Conservation (phyloP, 306 rosid genomes). For the Calophaca sinica region DNA sequence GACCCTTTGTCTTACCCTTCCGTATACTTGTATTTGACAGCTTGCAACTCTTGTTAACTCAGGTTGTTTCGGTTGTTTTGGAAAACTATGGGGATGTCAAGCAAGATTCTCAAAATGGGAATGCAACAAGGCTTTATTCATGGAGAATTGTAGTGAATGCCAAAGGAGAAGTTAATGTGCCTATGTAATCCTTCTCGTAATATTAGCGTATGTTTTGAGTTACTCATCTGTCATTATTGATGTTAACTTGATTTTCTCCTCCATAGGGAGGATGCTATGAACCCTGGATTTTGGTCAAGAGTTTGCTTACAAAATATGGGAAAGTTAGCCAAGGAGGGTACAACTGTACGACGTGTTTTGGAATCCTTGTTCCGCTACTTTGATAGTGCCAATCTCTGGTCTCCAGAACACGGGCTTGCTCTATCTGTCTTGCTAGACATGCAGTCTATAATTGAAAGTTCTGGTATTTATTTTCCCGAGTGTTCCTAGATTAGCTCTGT, state of each 20-base stretch:
- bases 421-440: conserved; percentile 65
- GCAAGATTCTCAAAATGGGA: conserved; percentile 46
- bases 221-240: conserved; percentile 10
- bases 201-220: conserved; percentile 36
- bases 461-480: conserved; percentile 56
- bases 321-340: conserved; percentile 80
- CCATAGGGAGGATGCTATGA: conserved; percentile 56
- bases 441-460: conserved; percentile 68
- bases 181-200: conserved; percentile 54
- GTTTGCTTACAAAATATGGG: conserved; percentile 74
- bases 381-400: conserved; percentile 69
- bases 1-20: conserved; percentile 20
- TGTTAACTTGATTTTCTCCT: conserved; percentile 39
- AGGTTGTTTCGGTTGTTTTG: conserved; percentile 75
- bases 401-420: conserved; percentile 70
- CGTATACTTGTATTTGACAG: conserved; percentile 40
- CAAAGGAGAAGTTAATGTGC: conserved; percentile 62
- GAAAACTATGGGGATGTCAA: conserved; percentile 60
- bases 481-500: conserved; percentile 27
- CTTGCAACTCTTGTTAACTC: conserved; percentile 46
- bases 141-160: conserved; percentile 64
- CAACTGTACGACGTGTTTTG: conserved; percentile 70
- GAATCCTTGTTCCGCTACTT: conserved; percentile 75
- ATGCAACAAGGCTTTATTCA: conserved; percentile 54
- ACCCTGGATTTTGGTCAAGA: conserved; percentile 72